Percentiles rank a stretch among this genome's conserved stretches.
Conservation (phyloP, 345 rosid species). For the Chamaenerion angustifolium region DNA sequence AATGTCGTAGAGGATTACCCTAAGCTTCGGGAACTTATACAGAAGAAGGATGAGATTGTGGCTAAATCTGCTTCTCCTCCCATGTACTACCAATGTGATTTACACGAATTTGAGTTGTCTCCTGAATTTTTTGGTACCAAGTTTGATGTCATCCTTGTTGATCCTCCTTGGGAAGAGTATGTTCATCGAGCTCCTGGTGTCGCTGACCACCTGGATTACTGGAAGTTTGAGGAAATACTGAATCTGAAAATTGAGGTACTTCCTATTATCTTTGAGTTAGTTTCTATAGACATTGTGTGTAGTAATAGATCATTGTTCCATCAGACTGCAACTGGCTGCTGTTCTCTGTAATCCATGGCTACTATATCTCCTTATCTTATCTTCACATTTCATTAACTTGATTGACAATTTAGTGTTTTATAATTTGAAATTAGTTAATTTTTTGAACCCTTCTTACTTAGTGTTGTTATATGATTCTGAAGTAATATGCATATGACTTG, state of each 20-base stretch:
- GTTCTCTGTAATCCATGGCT: too few relatives aligned
- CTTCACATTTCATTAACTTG: too few relatives aligned
- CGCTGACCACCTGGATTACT: constrained; percentile 92
- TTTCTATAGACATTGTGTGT: not conserved
- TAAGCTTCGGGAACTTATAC: constrained; percentile 96
- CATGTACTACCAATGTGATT: constrained; percentile 73
- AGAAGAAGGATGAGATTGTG: constrained; percentile 98
- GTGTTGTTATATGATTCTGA: not conserved
- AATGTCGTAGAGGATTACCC: constrained; percentile 97
- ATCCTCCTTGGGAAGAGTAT: constrained; percentile 99
- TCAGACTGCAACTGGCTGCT: too few relatives aligned
- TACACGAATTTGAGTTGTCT: constrained; percentile 76
- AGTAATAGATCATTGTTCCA: not conserved
- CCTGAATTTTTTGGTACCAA: constrained; percentile 89
- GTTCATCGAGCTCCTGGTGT: constrained; percentile 99
- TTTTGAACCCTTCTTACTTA: not conserved
- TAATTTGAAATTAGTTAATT: not conserved
- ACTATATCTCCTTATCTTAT: too few relatives aligned
- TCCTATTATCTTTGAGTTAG: not conserved
- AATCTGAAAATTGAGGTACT: constrained; percentile 92
- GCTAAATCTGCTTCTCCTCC: constrained; percentile 82
- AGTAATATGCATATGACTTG: not conserved
- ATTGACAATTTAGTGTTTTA: too few relatives aligned
- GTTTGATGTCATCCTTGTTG: constrained; percentile 96
- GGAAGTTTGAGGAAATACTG: constrained; percentile 90